These are phyloP conservation scores for Rosa multiflora DNA, from an alignment of 306 rosid genomes.

Conservation along the genomic window DNA sequence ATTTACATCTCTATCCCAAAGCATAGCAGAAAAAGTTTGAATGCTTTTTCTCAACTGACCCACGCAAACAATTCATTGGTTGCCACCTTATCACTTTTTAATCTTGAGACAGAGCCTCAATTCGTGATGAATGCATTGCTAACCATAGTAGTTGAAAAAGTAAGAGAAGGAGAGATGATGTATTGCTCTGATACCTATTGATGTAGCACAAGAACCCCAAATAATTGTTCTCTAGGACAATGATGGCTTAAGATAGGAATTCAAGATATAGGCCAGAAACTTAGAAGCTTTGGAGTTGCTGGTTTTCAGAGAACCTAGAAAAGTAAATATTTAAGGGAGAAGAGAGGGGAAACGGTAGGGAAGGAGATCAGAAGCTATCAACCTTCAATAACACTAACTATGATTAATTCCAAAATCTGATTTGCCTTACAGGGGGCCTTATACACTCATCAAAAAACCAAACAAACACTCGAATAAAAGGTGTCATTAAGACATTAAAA, in stretches of 20 bases:
- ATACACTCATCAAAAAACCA: background rate
- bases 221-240: background rate
- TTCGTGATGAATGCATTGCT: background rate
- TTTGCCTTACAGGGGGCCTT: background rate
- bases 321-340: background rate
- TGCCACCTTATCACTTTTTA: background rate
- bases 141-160: background rate
- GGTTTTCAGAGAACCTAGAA: background rate
- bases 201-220: background rate
- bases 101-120: background rate
- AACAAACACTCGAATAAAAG: background rate
- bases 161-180: background rate
- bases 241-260: background rate
- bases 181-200: background rate
- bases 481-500: background rate
- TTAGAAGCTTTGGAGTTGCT: background rate
- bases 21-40: background rate
- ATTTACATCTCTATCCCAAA: background rate
- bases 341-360: background rate
- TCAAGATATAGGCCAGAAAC: background rate
- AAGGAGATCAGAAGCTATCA: background rate
- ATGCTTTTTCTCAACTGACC: background rate
- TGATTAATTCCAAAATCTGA: background rate
- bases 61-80: background rate
- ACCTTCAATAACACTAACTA: background rate